Evolutionary conservation across 2,329 filamentous ascomycete species (phyloP).

Genomic region (Emmonsia crescens): DNA sequence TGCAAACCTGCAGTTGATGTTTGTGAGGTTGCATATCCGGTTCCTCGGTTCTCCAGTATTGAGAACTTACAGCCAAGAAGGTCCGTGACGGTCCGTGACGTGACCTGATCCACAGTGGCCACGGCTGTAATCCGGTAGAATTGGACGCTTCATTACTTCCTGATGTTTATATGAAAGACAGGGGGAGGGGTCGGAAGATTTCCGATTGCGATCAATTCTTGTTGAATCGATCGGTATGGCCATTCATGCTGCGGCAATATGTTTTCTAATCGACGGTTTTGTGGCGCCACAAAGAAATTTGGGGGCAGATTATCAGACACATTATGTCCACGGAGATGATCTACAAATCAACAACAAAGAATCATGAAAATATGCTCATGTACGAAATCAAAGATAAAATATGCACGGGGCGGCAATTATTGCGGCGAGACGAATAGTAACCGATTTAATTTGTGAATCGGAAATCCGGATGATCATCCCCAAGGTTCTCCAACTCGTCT

Average conservation of each 20-base stretch:
- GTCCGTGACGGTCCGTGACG: no score
- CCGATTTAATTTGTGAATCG: conserved; percentile 24
- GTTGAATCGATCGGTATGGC: neutral
- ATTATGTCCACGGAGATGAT: neutral
- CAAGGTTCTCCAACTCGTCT: conserved; percentile 29
- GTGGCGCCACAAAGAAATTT: no score
- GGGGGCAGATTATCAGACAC: neutral
- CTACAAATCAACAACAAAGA: neutral
- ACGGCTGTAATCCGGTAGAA: neutral
- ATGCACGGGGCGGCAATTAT: neutral
- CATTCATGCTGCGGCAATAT: neutral
- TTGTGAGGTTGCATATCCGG: neutral
- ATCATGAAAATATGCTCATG: neutral
- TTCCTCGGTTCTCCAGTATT: neutral
- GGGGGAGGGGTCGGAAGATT: neutral
- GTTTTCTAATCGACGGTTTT: no score
- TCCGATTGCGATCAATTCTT: neutral
- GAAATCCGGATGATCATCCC: conserved; percentile 31
- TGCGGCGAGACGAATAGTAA: neutral
- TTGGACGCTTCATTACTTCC: neutral
- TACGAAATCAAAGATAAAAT: neutral
- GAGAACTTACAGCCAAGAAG: neutral
- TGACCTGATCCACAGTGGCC: neutral
- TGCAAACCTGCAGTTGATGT: neutral
- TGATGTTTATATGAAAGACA: neutral